Conservation (phyloP, 805 yeast genomes). For the Candida argentea region DNA sequence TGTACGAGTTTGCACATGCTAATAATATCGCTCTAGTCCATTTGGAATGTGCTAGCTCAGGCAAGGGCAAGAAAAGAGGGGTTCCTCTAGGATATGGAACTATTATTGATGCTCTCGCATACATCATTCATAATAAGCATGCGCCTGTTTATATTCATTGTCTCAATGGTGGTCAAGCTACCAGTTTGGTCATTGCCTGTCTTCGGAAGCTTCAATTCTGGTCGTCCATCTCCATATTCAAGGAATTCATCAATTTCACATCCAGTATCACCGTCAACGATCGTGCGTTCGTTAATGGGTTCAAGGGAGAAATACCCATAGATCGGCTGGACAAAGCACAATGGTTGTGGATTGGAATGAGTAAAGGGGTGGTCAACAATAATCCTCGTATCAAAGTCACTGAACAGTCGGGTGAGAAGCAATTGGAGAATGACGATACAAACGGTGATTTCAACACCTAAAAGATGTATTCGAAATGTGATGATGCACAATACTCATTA, state of each 20-base stretch:
- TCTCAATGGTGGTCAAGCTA: constrained; percentile 80
- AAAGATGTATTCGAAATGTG: too few species aligned
- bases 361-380: constrained; percentile 43
- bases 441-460: background rate
- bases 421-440: background rate
- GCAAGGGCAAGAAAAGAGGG: constrained; percentile 73
- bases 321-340: constrained; percentile 33
- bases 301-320: constrained; percentile 54
- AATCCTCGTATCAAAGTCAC: constrained; percentile 42
- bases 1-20: constrained; percentile 41
- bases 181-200: constrained; percentile 79
- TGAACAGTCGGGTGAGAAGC: constrained; percentile 4
- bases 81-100: constrained; percentile 68
- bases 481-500: too few species aligned
- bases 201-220: constrained; percentile 74
- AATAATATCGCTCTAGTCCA: constrained; percentile 59
- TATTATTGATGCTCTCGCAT: constrained; percentile 49
- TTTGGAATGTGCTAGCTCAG: constrained; percentile 54
- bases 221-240: constrained; percentile 81
- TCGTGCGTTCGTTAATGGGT: constrained; percentile 72
- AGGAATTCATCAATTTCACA: constrained; percentile 71
- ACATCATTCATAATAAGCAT: constrained; percentile 45
- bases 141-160: constrained; percentile 82
- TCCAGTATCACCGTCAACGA: constrained; percentile 76
- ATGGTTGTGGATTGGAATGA: constrained; percentile 62